Base-by-base conservation (phyloP, 768 basidiomycete species). In the Rhodocollybia butyracea region DNA sequence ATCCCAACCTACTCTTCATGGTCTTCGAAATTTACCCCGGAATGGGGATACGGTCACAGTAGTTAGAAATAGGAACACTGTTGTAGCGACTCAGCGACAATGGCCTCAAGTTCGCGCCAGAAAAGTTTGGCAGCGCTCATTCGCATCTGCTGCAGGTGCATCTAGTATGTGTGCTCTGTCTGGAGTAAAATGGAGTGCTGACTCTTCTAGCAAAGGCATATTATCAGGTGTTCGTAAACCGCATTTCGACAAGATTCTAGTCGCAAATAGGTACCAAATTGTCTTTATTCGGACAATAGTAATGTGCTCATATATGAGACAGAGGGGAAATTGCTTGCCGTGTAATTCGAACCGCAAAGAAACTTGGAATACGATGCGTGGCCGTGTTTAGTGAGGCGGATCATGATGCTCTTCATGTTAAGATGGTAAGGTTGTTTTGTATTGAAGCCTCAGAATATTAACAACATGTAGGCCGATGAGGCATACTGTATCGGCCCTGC, bases 311-410 rank as follows among this genome's bases (percentile, higher is more conserved):
- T 19, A 4, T 52, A 1, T 27, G 11, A 32, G 32, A 13, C 58
- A 96, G 94, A 69, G 94, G 94, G 45, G 94, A 98, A 71, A 98
- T 98, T 59, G 94, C 94, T 5, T 97, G 95, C 68, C 86, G 94
- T 19, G 91, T 98, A 41, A 96, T 96, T 54, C 86, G 90, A 24
- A 96, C 94, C 0, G 91, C 92, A 2, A 84, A 78, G 68, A 89
- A 88, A 65, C 75, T 97, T 3, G 94, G 95, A 0, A 88, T 97
- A 67, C 86, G 82, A 77, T 94, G 91, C 0, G 94, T 97, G 15
- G 94, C 94, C 0, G 90, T 98, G 6, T 97, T 89, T 66, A 92
- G 89, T 57, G 91, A 95, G 45, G 91, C 84, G 6, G 95, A 98
- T 60, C 81, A 76, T 48, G 77, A 87, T 64, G 80, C 91, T 0